Evolutionary conservation across 2,329 filamentous ascomycete genomes (phyloP).

Genomic region (Hysterium pulicare): DNA sequence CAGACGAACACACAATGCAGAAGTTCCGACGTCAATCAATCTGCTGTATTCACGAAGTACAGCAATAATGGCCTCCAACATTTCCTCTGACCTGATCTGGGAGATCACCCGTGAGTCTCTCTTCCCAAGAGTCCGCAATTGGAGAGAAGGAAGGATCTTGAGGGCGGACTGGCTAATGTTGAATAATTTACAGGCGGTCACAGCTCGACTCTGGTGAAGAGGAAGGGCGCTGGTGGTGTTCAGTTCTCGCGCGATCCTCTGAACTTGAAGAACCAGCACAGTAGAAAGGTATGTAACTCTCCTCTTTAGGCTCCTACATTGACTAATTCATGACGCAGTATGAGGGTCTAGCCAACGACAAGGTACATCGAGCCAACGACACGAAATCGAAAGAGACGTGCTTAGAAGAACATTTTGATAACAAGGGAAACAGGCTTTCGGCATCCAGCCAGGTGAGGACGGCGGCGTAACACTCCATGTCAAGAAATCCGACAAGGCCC

Average conservation of each 20-base stretch:
- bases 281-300: constrained; percentile 69
- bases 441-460: constrained; percentile 71
- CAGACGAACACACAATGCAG: constrained; percentile 10
- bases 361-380: constrained; percentile 58
- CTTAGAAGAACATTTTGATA: neutral
- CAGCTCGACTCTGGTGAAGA: constrained; percentile 92
- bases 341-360: constrained; percentile 88
- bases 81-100: constrained; percentile 92
- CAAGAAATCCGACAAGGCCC: constrained; percentile 73
- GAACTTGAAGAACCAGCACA: constrained; percentile 89
- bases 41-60: constrained; percentile 11
- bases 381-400: neutral
- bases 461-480: constrained; percentile 75
- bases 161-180: neutral
- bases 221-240: constrained; percentile 71
- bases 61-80: constrained; percentile 59
- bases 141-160: neutral
- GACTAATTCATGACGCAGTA: constrained; percentile 55
- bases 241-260: constrained; percentile 93
- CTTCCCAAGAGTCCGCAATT: constrained; percentile 1
- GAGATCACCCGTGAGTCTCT: constrained; percentile 81
- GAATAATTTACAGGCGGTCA: constrained; percentile 61
- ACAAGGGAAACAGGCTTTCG: constrained; percentile 63
- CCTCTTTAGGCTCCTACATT: too few species aligned
- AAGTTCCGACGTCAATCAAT: constrained; percentile 4